These are phyloP conservation scores for Kappamyces sp. DNA, from an alignment of 192 early-diverging fungal species.

Conservation along the genomic window DNA sequence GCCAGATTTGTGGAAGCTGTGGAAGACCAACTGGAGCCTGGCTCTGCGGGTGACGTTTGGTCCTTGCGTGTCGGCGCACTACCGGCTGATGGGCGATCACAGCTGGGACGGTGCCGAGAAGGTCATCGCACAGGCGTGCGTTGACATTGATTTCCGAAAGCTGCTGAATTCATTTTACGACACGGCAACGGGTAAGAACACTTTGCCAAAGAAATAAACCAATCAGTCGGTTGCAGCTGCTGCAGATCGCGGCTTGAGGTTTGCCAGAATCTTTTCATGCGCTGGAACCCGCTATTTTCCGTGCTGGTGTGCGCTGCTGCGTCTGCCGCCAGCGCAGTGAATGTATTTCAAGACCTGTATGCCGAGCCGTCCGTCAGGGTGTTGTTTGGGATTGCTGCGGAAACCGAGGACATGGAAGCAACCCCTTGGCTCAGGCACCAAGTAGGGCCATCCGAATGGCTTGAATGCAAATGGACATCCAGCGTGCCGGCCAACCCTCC, in stretches of 20 bases:
- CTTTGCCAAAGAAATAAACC: constrained; percentile 4
- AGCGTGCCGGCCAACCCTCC: too few relatives aligned
- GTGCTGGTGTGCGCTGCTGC: constrained; percentile 1
- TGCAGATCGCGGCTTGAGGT: neutral
- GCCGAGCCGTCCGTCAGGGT: too few relatives aligned
- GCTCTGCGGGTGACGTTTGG: constrained; percentile 32
- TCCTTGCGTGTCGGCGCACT: constrained; percentile 29
- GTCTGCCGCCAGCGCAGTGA: too few relatives aligned
- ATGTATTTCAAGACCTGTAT: too few relatives aligned
- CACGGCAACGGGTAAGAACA: neutral
- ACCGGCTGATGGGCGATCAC: constrained; percentile 21
- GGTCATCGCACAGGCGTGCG: constrained; percentile 27
- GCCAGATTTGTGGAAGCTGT: constrained; percentile 31
- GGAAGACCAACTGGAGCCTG: constrained; percentile 20
- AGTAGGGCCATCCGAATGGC: too few relatives aligned
- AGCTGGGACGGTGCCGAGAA: constrained; percentile 27
- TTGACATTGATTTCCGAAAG: constrained; percentile 25
- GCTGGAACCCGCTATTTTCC: neutral
- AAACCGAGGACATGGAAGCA: too few relatives aligned
- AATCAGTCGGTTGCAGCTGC: neutral
- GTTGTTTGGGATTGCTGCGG: too few relatives aligned
- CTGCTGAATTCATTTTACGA: constrained; percentile 2
- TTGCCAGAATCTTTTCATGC: neutral
- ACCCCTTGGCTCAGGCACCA: too few relatives aligned
- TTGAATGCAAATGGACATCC: too few relatives aligned